Conservation (phyloP, 768 basidiomycete genomes). For the Pleurotus giganteus region DNA sequence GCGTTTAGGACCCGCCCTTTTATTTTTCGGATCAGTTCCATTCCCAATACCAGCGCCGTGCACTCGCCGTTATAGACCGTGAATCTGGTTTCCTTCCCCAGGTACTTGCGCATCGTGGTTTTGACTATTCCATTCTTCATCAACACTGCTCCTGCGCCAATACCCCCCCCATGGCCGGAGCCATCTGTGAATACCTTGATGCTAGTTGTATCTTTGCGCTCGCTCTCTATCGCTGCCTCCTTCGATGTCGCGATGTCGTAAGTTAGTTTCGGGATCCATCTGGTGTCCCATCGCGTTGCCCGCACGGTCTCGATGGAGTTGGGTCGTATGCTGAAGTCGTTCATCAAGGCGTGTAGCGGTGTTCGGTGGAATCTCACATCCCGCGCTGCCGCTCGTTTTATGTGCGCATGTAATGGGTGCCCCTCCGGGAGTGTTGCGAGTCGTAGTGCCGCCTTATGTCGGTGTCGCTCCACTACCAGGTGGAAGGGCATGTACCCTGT, state of each 20-base stretch:
- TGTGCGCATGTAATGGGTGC: slow-evolving; percentile 18
- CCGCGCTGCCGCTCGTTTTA: neutral
- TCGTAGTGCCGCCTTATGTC: slow-evolving; percentile 16
- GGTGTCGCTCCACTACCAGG: slow-evolving; percentile 14
- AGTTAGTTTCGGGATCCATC: neutral
- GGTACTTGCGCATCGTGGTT: slow-evolving; percentile 12
- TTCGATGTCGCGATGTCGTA: neutral
- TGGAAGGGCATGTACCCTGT: slow-evolving; percentile 19
- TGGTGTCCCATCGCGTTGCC: neutral
- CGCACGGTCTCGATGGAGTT: slow-evolving; percentile 9
- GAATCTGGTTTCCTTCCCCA: slow-evolving; percentile 21
- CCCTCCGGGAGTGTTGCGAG: slow-evolving; percentile 18
- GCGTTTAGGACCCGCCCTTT: neutral
- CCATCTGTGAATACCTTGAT: slow-evolving; percentile 12
- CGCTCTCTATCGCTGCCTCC: slow-evolving; percentile 1
- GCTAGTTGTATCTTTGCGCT: neutral
- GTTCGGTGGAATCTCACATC: slow-evolving; percentile 10
- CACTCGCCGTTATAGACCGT: slow-evolving; percentile 29
- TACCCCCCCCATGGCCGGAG: neutral
- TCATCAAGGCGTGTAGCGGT: slow-evolving; percentile 14
- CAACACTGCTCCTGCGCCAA: slow-evolving; percentile 14
- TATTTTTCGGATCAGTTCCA: slow-evolving; percentile 21
- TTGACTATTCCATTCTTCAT: neutral
- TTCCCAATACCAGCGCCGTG: slow-evolving; percentile 23
- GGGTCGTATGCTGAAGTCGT: slow-evolving; percentile 7